These are phyloP conservation scores for Ceratocystiopsis brevicomis DNA, from an alignment of 2,329 filamentous ascomycete genomes.

Conservation along the genomic window DNA sequence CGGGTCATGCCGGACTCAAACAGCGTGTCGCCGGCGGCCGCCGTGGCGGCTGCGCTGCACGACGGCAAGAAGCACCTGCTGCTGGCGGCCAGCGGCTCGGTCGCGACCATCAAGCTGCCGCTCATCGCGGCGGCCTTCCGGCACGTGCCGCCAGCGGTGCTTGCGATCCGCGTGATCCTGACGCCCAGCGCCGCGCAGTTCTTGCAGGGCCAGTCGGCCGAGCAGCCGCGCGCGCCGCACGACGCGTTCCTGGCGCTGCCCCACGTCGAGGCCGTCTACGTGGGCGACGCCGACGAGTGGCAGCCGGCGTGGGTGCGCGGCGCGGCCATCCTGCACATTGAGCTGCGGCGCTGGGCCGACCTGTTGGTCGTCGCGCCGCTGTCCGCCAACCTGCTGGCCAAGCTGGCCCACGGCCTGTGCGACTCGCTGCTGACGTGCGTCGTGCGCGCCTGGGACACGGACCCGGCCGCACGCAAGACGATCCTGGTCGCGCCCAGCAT, in stretches of 20 bases:
- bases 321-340: slow-evolving; percentile 74
- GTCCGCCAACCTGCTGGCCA: slow-evolving; percentile 70
- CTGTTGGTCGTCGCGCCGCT: slow-evolving; percentile 64
- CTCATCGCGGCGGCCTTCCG: slow-evolving; percentile 41
- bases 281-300: slow-evolving; percentile 72
- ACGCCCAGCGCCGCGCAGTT: slow-evolving; percentile 59
- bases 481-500: slow-evolving; percentile 58
- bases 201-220: slow-evolving; percentile 51
- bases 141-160: slow-evolving; percentile 15
- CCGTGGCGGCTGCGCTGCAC: slow-evolving; percentile 15
- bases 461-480: slow-evolving; percentile 38
- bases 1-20: too few species aligned
- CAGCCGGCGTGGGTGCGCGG: slow-evolving; percentile 56
- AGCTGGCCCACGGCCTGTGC: slow-evolving; percentile 56
- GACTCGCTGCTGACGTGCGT: slow-evolving; percentile 60
- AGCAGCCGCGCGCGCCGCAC: slow-evolving; percentile 47
- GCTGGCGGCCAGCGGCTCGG: slow-evolving; percentile 29
- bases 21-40: slow-evolving; percentile 10
- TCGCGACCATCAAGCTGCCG: slow-evolving; percentile 76
- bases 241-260: slow-evolving; percentile 37
- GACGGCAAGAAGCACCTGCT: slow-evolving; percentile 25
- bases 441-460: slow-evolving; percentile 73
- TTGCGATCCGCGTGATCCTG: slow-evolving; percentile 74
- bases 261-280: slow-evolving; percentile 65
- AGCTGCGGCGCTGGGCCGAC: slow-evolving; percentile 62